Evolutionary conservation across 306 rosid species (phyloP), one percentile per base, ranked within the genome.

Genomic region (Sicyos baderoa): DNA sequence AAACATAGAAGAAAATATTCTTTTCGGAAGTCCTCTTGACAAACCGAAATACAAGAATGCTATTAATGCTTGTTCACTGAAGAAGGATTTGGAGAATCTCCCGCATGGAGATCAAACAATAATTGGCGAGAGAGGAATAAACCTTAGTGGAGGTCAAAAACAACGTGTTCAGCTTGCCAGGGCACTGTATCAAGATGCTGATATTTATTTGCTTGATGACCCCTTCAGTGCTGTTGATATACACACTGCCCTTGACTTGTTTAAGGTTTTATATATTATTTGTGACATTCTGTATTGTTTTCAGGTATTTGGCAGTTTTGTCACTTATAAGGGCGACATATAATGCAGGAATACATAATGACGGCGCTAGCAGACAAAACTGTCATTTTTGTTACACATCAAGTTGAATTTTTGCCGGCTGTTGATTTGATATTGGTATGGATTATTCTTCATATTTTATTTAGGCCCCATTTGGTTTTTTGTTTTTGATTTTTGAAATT

Each of bases 191-290:
- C 96, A 91, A 70, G 91, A 89, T 70, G 95, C 97, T 40, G 97
- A 91, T 69, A 79, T 89, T 64, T 91, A 89, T 84, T 91, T 91
- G 54, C 94, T 91, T 54, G 99, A 94, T 51, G 99, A 94, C 76
- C 99, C 99, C 72, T 94, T 94, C 78, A 94, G 99, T 74, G 97
- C 99, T 9, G 97, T 94, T 81, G 99, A 94, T 72, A 96, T 96
- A 37, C 99, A 90, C 81, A 94, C 99, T 66, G 97, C 97, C 70
- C 79, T 91, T 7, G 87, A 84, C 22, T 79, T 91, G 79, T 91
- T 89, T 73, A 84, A 89, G 93, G 97, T 91, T 57, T 73, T 81
- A 64, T 7, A 68, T 73, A 16, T 61, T 45, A 5, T 44, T 71
- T 54, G 53, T 45, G 51, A 15, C 54, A 56, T 25, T 25, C 32